Base-by-base conservation (phyloP, 441 rosid genomes). In the Pelargonium myrrhifolium region DNA sequence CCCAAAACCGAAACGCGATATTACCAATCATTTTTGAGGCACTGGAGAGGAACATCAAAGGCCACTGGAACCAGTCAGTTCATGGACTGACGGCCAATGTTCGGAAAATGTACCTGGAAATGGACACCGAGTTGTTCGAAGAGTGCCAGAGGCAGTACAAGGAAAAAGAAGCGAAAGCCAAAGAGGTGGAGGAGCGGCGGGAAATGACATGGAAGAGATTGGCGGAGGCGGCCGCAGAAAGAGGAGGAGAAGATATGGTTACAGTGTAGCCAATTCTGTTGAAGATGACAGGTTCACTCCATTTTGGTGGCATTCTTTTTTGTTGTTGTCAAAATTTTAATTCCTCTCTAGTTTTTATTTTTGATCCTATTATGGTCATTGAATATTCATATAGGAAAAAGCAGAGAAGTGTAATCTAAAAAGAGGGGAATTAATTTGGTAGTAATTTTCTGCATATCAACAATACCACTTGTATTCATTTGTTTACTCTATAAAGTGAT, bases 11-110 rank as follows among this genome's bases (percentile, higher is more conserved):
- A 28, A 66, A 76, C 28, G 91, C 80, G 53, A 74, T 90, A 65
- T 68, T 93, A 51, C 97, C 94, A 2, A 81, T 90, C 37, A 87
- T 93, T 20, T 93, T 84, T 21, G 84, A 82, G 64, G 86, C 98
- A 15, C 67, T 93, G 79, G 97, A 90, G 84, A 93, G 71, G 82
- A 93, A 93, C 78, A 80, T 84, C 37, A 80, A 68, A 55, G 65
- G 78, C 67, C 98, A 93, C 58, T 93, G 98, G 98, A 89, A 89
- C 81, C 97, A 84, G 74, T 90, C 97, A 12, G 97, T 93, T 42
- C 91, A 89, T 8, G 97, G 97, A 49, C 78, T 93, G 65, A 90
- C 97, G 0, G 71, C 78, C 35, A 90, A 93, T 69, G 87, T 93
- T 53, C 76, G 82, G 71, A 90, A 87, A 69, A 89, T 93, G 96